Conservation (phyloP, 768 basidiomycete species). For the Russula sp. region DNA sequence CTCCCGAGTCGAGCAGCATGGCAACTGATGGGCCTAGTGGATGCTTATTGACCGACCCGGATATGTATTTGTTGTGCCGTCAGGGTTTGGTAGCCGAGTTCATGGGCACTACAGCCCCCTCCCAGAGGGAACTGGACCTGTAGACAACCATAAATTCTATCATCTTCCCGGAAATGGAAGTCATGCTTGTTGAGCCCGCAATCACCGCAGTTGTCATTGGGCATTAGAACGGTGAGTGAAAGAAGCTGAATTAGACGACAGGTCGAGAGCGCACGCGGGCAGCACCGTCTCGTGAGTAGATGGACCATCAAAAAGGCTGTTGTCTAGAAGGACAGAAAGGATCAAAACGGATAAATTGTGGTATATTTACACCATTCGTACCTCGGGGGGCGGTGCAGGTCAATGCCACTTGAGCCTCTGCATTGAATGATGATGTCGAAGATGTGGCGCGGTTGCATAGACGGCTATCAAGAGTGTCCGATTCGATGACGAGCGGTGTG, state of each 20-base stretch:
- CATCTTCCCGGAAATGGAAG: slow-evolving; percentile 8
- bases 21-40: too few species aligned
- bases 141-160: slow-evolving; percentile 14
- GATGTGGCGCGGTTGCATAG: slow-evolving; percentile 62
- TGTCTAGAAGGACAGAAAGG: too few species aligned
- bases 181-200: slow-evolving; percentile 2
- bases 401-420: slow-evolving; percentile 22
- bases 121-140: background rate
- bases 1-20: too few species aligned
- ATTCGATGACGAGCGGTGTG: slow-evolving; percentile 63
- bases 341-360: too few species aligned
- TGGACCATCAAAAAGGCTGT: too few species aligned
- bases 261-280: background rate
- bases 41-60: too few species aligned
- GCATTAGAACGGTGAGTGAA: background rate
- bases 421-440: slow-evolving; percentile 26
- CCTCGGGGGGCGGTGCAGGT: too few species aligned
- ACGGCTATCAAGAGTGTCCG: slow-evolving; percentile 72
- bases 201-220: slow-evolving; percentile 8
- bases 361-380: too few species aligned
- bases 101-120: background rate
- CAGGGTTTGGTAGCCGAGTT: background rate
- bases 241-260: background rate
- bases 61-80: too few species aligned
- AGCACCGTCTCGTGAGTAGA: background rate